Evolutionary conservation across 352 stramenopile species (phyloP).

Genomic region (Globisporangium spinosum): DNA sequence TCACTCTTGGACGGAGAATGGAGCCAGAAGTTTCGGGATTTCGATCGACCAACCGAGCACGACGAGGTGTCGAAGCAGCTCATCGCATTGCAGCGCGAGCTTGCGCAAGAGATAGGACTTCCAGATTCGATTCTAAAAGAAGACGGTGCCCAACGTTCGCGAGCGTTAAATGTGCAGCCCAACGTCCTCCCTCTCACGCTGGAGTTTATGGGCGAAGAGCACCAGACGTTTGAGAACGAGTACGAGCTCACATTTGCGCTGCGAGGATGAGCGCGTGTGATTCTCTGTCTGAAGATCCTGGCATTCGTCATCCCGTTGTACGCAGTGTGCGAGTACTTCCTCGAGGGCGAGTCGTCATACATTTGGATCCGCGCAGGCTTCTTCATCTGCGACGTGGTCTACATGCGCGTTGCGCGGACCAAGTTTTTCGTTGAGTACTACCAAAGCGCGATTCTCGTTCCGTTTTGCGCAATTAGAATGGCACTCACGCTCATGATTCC

Average conservation of each 20-base stretch:
- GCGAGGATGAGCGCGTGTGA: slow-evolving; percentile 59
- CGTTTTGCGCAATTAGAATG: slow-evolving; percentile 69
- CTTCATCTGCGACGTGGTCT: slow-evolving; percentile 67
- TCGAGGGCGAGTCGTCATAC: slow-evolving; percentile 57
- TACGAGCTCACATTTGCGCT: slow-evolving; percentile 75
- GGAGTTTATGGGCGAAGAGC: slow-evolving; percentile 84
- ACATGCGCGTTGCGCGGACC: slow-evolving; percentile 63
- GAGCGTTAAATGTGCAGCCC: slow-evolving; percentile 59
- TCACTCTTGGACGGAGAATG: slow-evolving; percentile 67
- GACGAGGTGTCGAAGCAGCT: slow-evolving; percentile 80
- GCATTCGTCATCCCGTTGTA: slow-evolving; percentile 71
- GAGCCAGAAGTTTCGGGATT: slow-evolving; percentile 79
- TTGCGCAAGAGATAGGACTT: slow-evolving; percentile 72
- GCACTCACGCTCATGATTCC: slow-evolving; percentile 78
- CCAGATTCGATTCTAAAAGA: slow-evolving; percentile 58
- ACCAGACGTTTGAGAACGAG: slow-evolving; percentile 69
- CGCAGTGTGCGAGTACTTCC: slow-evolving; percentile 63
- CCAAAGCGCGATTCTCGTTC: slow-evolving; percentile 63
- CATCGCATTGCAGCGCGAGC: slow-evolving; percentile 56
- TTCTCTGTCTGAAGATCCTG: slow-evolving; percentile 69
- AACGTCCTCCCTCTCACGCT: slow-evolving; percentile 72
- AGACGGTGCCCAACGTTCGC: slow-evolving; percentile 63
- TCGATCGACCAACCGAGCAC: slow-evolving; percentile 70
- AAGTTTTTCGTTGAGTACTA: slow-evolving; percentile 78
- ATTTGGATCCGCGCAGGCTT: slow-evolving; percentile 60